Evolutionary conservation across 768 basidiomycete genomes (phyloP).

Genomic region (Boletus insuetus): DNA sequence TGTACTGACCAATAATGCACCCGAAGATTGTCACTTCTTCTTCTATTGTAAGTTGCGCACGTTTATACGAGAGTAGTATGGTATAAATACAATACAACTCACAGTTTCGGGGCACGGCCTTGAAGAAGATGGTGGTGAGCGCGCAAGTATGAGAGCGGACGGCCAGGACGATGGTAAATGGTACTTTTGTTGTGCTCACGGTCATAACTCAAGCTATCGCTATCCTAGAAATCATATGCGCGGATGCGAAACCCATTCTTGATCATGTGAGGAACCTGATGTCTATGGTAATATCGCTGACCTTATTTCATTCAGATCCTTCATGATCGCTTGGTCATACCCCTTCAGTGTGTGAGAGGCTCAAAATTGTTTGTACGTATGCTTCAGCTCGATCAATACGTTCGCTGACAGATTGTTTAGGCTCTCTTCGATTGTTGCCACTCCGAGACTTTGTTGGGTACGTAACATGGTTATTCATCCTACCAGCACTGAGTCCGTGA

Average conservation of each 20-base stretch:
- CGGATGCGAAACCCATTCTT: slow-evolving; percentile 19
- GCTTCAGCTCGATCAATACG: background rate
- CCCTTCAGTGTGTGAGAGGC: slow-evolving; percentile 17
- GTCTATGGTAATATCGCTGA: background rate
- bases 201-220: background rate
- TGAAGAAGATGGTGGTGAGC: slow-evolving; percentile 21
- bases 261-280: slow-evolving; percentile 18
- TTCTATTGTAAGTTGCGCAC: slow-evolving; percentile 47
- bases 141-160: slow-evolving; percentile 41
- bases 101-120: slow-evolving; percentile 24
- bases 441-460: slow-evolving; percentile 27
- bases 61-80: background rate
- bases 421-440: slow-evolving; percentile 32
- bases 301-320: slow-evolving; percentile 14
- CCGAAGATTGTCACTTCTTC: slow-evolving; percentile 46
- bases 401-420: slow-evolving; percentile 8
- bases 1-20: slow-evolving; percentile 40
- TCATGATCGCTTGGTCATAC: slow-evolving; percentile 17
- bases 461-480: background rate
- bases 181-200: background rate
- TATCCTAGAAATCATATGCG: slow-evolving; percentile 19
- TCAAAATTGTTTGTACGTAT: slow-evolving; percentile 20
- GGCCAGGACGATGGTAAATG: slow-evolving; percentile 46
- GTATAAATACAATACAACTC: background rate
- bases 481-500: background rate